Conservation (phyloP, 768 basidiomycete species). For the Amanita subjunquillea region DNA sequence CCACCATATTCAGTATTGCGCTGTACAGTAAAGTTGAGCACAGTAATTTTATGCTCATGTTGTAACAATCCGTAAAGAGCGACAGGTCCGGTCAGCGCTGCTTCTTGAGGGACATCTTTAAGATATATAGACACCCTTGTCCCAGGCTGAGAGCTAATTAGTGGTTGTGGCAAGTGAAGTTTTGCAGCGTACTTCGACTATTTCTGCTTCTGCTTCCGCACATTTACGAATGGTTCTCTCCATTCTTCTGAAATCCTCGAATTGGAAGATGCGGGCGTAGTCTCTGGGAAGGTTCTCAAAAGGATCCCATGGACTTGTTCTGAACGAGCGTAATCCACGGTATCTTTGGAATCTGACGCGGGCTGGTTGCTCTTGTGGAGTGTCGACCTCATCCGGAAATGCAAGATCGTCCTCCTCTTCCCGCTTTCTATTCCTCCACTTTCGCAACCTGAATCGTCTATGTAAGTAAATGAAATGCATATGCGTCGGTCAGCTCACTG, state of each 20-base stretch:
- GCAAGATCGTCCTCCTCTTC: constrained; percentile 74
- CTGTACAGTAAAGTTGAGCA: constrained; percentile 87
- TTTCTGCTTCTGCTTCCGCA: constrained; percentile 48
- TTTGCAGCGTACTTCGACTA: constrained; percentile 49
- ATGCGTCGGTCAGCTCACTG: constrained; percentile 45
- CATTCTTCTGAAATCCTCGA: constrained; percentile 88
- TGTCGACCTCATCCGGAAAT: constrained; percentile 98
- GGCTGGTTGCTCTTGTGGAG: constrained; percentile 77
- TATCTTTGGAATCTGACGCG: constrained; percentile 82
- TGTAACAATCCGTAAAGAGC: constrained; percentile 76
- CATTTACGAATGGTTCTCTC: constrained; percentile 58
- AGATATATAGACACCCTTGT: constrained; percentile 70
- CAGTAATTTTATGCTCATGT: constrained; percentile 94
- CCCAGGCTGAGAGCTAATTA: constrained; percentile 48
- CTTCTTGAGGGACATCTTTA: constrained; percentile 63
- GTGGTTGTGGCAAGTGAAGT: not conserved
- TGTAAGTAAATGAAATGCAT: constrained; percentile 1
- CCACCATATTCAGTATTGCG: constrained; percentile 90
- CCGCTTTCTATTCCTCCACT: constrained; percentile 58
- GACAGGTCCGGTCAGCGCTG: constrained; percentile 37
- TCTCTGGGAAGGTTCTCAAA: constrained; percentile 93
- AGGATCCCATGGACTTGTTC: constrained; percentile 96
- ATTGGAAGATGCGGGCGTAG: constrained; percentile 93
- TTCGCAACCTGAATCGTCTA: constrained; percentile 38
- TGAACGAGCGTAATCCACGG: constrained; percentile 83